Evolutionary conservation across 2,329 filamentous ascomycete genomes (phyloP).

Genomic region (Setomelanomma holmii): DNA sequence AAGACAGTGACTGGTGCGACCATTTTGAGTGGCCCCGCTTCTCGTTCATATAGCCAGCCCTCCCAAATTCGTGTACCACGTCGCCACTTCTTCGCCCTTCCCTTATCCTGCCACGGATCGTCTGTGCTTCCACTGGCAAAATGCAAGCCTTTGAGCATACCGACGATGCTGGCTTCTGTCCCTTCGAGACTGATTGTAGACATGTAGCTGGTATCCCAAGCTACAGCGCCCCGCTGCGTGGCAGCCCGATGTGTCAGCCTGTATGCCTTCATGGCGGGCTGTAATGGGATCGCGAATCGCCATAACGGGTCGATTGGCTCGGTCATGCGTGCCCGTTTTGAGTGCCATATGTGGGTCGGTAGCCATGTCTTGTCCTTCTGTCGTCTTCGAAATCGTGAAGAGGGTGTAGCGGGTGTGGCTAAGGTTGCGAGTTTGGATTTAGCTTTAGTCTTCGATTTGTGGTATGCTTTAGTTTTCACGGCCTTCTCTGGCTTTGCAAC

Average conservation of each 20-base stretch:
- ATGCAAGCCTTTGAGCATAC: slow-evolving; percentile 68
- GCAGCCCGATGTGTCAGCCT: slow-evolving; percentile 83
- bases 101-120: slow-evolving; percentile 61
- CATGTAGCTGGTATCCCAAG: slow-evolving; percentile 95
- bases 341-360: slow-evolving; percentile 92
- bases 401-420: slow-evolving; percentile 68
- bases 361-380: slow-evolving; percentile 92
- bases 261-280: slow-evolving; percentile 89
- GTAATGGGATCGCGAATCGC: slow-evolving; percentile 85
- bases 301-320: slow-evolving; percentile 79
- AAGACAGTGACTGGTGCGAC: slow-evolving; percentile 78
- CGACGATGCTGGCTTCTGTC: slow-evolving; percentile 66
- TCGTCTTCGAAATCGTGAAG: slow-evolving; percentile 80
- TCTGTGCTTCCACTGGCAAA: slow-evolving; percentile 62
- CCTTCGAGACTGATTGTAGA: slow-evolving; percentile 84
- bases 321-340: slow-evolving; percentile 91
- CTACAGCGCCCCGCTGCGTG: slow-evolving; percentile 76
- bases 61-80: slow-evolving; percentile 64
- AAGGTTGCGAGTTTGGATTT: slow-evolving; percentile 68
- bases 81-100: slow-evolving; percentile 74
- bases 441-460: slow-evolving; percentile 67
- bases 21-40: slow-evolving; percentile 57
- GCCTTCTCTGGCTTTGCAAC: slow-evolving; percentile 10
- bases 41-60: slow-evolving; percentile 65
- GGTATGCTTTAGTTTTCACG: slow-evolving; percentile 16